Percentiles rank a stretch among this genome's conserved stretches.
These are phyloP conservation scores for Stagonosporopsis vannaccii DNA, from an alignment of 2,329 filamentous ascomycete species.

Conservation along the genomic window DNA sequence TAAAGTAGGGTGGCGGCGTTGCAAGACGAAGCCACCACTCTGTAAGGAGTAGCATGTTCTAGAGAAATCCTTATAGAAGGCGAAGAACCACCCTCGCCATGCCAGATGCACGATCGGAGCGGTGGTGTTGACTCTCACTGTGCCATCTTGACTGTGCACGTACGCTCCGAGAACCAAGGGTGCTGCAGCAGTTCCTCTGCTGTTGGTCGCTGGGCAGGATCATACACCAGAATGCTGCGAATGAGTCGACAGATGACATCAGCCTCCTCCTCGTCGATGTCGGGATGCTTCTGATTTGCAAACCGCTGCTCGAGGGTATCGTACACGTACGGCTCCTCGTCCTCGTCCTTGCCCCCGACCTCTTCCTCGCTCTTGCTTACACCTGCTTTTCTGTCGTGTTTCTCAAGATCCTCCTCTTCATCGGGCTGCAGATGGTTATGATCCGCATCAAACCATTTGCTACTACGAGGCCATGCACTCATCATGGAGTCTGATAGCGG, in stretches of 20 bases:
- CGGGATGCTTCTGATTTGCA: constrained; percentile 29
- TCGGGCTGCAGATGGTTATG: neutral
- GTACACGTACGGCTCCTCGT: constrained; percentile 14
- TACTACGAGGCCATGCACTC: constrained; percentile 32
- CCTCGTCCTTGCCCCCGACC: neutral
- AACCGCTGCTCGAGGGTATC: constrained; percentile 31
- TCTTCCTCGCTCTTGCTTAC: neutral
- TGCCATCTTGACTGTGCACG: neutral
- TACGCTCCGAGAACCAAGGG: constrained; percentile 35
- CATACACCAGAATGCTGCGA: constrained; percentile 40
- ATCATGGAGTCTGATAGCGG: constrained; percentile 36
- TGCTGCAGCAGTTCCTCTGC: constrained; percentile 36
- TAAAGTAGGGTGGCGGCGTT: neutral
- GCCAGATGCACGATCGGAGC: neutral
- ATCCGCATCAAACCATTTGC: constrained; percentile 30
- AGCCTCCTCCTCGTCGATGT: constrained; percentile 27
- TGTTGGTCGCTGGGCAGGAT: constrained; percentile 37
- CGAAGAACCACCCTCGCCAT: neutral
- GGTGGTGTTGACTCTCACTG: neutral
- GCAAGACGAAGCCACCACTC: neutral
- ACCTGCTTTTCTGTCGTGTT: too few species aligned
- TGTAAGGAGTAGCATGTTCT: neutral
- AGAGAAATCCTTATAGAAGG: neutral
- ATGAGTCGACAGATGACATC: constrained; percentile 31
- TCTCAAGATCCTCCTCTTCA: too few species aligned